Base-by-base conservation (phyloP, 2,329 filamentous ascomycete genomes). In the Alternaria brassicicola region DNA sequence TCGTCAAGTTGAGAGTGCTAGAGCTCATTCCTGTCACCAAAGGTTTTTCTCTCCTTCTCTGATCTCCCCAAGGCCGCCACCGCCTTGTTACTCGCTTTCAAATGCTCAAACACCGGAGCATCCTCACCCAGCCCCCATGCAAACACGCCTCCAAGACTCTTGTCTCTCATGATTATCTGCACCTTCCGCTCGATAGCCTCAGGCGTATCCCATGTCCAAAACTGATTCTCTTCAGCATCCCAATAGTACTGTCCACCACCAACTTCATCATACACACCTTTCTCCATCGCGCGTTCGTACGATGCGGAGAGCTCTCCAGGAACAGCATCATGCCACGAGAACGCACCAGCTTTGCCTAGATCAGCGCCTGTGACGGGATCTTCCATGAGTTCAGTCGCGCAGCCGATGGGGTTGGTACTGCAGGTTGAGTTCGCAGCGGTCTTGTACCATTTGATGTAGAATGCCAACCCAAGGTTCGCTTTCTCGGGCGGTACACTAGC, bases 91-190 rank as follows among this genome's bases (percentile, higher is more conserved):
- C 61, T 51, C 3, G 80, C 79, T 65, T 76, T 76, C 52, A 85
- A 61, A 55, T 79, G 81, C 52, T 59, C 46, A n/a, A 68, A 77
- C 4, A 61, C 51, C 2, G 65, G 55, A 15, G 67, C 69, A 62
- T 92, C 89, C 75, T 92, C 88, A 2, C 88, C 89, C 53, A 92
- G 68, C 3, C 88, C 88, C 89, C 89, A 92, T 0, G 89, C 89
- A 80, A 92, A 91, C 4, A 90, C 85, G 13, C 90, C 90, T 2
- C 89, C 89, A 0, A 92, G 73, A 2, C 77, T 73, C 69, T 82
- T 82, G 15, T 79, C 78, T 39, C 81, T 78, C 6, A 90, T 79
- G 33, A 92, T 80, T 3, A 80, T 71, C 2, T 80, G 77, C 57
- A 91, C 84, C 78, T 92, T 93, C 59, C 78, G 79, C 31, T 72